These are phyloP conservation scores for Saprolegnia parasitica DNA, from an alignment of 352 stramenopile species.

Conservation along the genomic window DNA sequence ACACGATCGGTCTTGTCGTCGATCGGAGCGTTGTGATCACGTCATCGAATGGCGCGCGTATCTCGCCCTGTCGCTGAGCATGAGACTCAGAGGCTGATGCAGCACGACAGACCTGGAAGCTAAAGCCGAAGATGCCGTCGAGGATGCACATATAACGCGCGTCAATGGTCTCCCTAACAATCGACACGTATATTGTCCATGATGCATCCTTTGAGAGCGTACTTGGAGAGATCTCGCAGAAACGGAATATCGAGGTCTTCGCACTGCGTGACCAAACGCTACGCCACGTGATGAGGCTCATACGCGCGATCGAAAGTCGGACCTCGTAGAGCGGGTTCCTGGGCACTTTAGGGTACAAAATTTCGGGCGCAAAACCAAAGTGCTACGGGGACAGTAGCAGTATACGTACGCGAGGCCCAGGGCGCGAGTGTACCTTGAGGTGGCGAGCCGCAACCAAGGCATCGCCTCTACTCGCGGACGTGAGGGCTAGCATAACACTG, in stretches of 20 bases:
- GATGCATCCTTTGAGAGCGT: background rate
- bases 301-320: background rate
- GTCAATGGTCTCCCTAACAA: conserved; percentile 44
- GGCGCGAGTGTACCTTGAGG: conserved; percentile 62
- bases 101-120: conserved; percentile 49
- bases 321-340: conserved; percentile 77
- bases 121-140: conserved; percentile 99
- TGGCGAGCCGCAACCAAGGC: conserved; percentile 97
- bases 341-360: conserved; percentile 94
- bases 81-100: background rate
- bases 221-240: conserved; percentile 38
- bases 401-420: background rate
- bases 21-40: conserved; percentile 74
- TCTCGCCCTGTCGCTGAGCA: conserved; percentile 50
- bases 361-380: conserved; percentile 92
- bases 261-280: conserved; percentile 75
- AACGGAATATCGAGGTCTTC: conserved; percentile 77
- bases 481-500: background rate
- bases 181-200: background rate
- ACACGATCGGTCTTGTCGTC: conserved; percentile 83
- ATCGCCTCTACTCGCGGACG: conserved; percentile 74
- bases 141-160: conserved; percentile 88
- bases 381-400: conserved; percentile 45
- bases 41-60: conserved; percentile 87
- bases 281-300: background rate